Evolutionary conservation across 2,329 filamentous ascomycete species (phyloP), one percentile per base, ranked within the genome.

Genomic region (Hymenoscyphus fructigenus): DNA sequence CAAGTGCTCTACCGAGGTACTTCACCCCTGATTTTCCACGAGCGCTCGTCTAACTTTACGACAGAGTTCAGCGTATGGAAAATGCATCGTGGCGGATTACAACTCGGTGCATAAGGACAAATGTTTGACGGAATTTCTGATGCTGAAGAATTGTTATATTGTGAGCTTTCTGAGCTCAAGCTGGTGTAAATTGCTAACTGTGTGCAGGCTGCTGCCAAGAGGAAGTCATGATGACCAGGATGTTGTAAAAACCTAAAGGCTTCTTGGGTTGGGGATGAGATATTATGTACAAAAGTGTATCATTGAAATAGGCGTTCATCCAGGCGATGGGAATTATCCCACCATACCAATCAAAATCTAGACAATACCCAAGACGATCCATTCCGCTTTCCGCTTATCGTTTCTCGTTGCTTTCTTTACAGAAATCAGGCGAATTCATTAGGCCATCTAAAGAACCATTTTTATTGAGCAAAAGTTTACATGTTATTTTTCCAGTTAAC

Each of bases 61-160:
- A 29, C 68, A 98, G 94, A 90, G 92, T 61, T 84, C 92, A 2
- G 82, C 86, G 14, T 99, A 98, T 75, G 95, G 94, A 70, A 93
- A 93, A 82, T 99, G 95, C 76, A 88, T 99, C 69, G 85, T 94
- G 60, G 86, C 87, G 47, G 94, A 98, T 75, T 98, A 96, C 79
- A 94, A 94, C 75, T 87, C 92, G 3, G 87, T 97, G 2, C 86
- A 93, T 72, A 96, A 96, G 75, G 92, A 97, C 75, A 95, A 95
- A 82, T 99, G 95, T 75, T 83, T 84, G 4, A 87, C 87, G 65
- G 93, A 97, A 75, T 98, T 99, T 71, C 81, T 95, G 78, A 87
- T 81, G 69, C 77, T 98, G 59, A 97, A 96, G 76, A 84, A 96
- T 70, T 98, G 94, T 75, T 96, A 92, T 75, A 74, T 96, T 74